phyloP scores from a whole-genome alignment of 164 flowering plant genomes.

The Hamamelis virginiana region DNA sequence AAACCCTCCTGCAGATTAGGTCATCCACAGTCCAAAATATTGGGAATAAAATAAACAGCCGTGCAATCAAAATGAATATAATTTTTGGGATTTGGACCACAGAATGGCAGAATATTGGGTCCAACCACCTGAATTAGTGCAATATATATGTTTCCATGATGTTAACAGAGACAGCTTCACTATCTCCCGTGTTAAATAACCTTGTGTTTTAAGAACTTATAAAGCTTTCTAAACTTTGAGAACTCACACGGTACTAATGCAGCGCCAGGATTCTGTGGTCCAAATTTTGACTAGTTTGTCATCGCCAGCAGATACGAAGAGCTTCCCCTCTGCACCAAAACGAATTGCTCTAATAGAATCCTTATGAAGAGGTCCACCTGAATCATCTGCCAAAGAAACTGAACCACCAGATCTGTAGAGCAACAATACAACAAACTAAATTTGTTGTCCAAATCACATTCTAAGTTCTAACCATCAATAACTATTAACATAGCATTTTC shows the following conservation, averaged over 20 bases:
- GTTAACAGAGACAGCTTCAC: background rate
- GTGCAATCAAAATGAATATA: background rate
- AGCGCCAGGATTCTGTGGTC: constrained; percentile 70
- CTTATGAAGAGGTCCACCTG: constrained; percentile 49
- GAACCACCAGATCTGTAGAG: constrained; percentile 41
- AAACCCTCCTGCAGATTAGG: too few species aligned
- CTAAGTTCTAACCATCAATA: background rate
- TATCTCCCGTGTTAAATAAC: background rate
- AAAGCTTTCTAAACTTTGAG: background rate
- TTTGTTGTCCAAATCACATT: background rate
- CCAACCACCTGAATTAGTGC: background rate
- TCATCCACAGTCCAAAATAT: too few species aligned
- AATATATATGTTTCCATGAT: background rate
- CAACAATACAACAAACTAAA: background rate
- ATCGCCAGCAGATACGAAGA: constrained; percentile 89
- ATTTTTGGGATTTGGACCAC: background rate
- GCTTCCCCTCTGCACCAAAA: constrained; percentile 65
- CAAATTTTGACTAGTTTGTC: constrained; percentile 88
- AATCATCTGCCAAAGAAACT: constrained; percentile 51
- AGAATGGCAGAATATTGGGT: background rate
- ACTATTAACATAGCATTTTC: background rate
- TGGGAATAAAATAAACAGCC: background rate
- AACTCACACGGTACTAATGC: constrained; percentile 72
- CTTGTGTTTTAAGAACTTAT: background rate
- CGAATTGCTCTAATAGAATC: constrained; percentile 82